phyloP scores from a whole-genome alignment of 1,139 yeast species.

The Magnusiomyces sp. region DNA sequence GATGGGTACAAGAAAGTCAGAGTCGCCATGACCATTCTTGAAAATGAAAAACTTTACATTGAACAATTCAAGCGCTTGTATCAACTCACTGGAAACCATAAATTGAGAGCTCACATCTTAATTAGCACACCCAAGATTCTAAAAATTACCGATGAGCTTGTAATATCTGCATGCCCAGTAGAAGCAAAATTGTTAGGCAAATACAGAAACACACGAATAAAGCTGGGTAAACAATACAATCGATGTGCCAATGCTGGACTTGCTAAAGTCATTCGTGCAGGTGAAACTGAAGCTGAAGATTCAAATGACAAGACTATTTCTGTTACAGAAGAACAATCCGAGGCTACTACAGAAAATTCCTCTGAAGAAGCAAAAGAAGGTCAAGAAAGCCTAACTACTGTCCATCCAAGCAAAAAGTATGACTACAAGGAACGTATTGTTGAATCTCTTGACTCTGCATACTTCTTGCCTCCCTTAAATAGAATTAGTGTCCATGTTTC shows the following conservation, averaged over 20 bases:
- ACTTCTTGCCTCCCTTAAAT: no score
- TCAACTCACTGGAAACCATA: slow-evolving; percentile 8
- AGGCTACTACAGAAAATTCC: background rate
- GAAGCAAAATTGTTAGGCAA: no score
- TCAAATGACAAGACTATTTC: no score
- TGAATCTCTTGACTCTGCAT: no score
- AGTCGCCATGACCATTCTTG: background rate
- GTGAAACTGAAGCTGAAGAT: no score
- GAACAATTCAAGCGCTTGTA: slow-evolving; percentile 4
- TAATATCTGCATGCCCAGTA: no score
- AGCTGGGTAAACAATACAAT: no score
- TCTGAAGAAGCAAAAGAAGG: background rate
- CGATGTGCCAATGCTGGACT: no score
- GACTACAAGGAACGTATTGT: background rate
- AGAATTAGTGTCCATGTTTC: background rate
- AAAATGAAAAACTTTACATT: slow-evolving; percentile 6
- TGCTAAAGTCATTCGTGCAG: no score
- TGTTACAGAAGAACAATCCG: no score
- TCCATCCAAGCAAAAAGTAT: background rate
- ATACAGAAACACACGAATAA: no score
- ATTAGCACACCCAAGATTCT: slow-evolving; percentile 7
- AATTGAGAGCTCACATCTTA: slow-evolving; percentile 7
- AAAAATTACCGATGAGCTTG: slow-evolving; percentile 4
- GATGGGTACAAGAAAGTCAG: no score
- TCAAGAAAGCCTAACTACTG: background rate